Conservation (phyloP, 257 asterid genomes). For the Plectranthus barbatus region DNA sequence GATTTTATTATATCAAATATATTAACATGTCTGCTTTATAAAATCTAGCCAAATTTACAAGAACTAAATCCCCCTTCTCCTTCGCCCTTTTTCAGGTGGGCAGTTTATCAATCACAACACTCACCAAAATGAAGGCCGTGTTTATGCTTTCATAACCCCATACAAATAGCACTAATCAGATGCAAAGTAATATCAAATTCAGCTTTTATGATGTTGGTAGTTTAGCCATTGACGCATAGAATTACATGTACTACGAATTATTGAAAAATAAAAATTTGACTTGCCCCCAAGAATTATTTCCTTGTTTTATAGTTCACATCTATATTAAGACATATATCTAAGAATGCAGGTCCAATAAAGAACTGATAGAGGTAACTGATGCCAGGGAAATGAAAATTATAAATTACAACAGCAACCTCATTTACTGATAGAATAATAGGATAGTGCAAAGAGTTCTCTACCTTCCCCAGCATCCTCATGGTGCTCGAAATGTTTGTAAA, state of each 20-base stretch:
- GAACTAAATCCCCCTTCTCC: background rate
- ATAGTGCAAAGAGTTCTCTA: slow-evolving; percentile 11
- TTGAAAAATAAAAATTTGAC: too few relatives aligned
- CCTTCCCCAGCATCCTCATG: slow-evolving; percentile 84
- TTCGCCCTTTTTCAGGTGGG: too few relatives aligned
- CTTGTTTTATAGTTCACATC: too few relatives aligned
- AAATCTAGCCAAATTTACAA: background rate
- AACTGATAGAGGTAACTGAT: background rate
- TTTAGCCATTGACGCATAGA: too few relatives aligned
- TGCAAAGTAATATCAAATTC: background rate
- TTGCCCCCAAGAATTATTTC: background rate
- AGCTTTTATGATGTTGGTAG: background rate
- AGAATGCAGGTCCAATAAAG: too few relatives aligned
- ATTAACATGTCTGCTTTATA: background rate
- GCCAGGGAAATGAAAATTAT: background rate
- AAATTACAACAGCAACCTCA: background rate
- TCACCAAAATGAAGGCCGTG: background rate
- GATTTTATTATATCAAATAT: too few relatives aligned
- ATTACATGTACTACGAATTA: too few relatives aligned
- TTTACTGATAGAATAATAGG: background rate
- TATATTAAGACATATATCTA: too few relatives aligned
- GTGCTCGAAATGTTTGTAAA: slow-evolving; percentile 94
- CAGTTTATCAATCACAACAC: too few relatives aligned
- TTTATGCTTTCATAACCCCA: background rate
- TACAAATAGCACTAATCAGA: background rate